Evolutionary conservation across 345 rosid species (phyloP).

Genomic region (Trapa bicornis): DNA sequence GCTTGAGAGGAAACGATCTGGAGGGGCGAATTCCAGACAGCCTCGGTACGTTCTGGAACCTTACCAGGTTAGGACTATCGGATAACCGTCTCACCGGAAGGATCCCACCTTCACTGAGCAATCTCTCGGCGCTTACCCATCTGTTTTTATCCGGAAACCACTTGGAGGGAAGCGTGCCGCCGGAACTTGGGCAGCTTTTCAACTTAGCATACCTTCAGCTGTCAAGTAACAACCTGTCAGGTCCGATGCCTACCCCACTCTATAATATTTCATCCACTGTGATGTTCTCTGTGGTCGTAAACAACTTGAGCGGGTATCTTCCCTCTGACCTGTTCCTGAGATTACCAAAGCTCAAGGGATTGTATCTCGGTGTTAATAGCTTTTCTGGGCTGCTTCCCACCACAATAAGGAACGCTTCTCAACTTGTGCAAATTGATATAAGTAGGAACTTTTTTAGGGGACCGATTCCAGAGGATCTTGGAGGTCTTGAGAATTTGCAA

Average conservation of each 20-base stretch:
- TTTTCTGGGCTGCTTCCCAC: not conserved
- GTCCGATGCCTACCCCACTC: constrained; percentile 17
- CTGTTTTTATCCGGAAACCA: constrained; percentile 3
- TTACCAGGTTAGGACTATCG: not conserved
- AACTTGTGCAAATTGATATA: not conserved
- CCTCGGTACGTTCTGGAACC: constrained; percentile 6
- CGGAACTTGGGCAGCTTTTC: constrained; percentile 13
- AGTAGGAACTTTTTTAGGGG: not conserved
- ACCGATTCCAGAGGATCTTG: constrained; percentile 7
- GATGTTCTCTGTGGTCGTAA: constrained; percentile 4
- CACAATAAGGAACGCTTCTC: constrained; percentile 7
- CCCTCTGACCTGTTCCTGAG: constrained; percentile 12
- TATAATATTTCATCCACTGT: constrained; percentile 19
- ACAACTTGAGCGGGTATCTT: constrained; percentile 17
- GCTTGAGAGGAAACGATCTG: not conserved
- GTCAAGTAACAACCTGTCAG: constrained; percentile 14
- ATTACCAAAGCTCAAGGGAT: constrained; percentile 3
- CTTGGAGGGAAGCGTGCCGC: constrained; percentile 13
- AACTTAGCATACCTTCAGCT: constrained; percentile 8
- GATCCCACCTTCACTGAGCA: constrained; percentile 13
- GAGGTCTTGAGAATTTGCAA: constrained; percentile 5
- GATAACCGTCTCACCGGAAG: constrained; percentile 6
- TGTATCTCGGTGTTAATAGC: not conserved
- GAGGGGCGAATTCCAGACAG: constrained; percentile 8
- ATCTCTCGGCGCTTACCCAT: constrained; percentile 3